Conservation (phyloP, 768 basidiomycete species). For the Rhizopogon vulgaris region DNA sequence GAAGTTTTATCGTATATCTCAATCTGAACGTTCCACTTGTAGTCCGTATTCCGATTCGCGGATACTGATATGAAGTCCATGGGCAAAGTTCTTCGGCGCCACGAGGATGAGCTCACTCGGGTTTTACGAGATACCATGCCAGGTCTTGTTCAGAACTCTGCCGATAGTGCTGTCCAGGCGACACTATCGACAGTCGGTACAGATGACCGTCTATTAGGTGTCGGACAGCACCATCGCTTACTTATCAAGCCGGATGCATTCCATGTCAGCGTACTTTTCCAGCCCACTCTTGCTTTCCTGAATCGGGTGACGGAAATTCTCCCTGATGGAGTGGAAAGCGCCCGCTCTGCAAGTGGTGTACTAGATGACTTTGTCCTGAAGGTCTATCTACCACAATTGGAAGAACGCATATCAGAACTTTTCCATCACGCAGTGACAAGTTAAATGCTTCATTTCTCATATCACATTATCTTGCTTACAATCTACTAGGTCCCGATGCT, state of each 20-base stretch:
- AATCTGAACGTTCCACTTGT: not conserved
- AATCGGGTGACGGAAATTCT: conserved; percentile 64
- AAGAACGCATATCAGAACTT: conserved; percentile 84
- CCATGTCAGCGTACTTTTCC: conserved; percentile 91
- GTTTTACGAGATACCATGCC: conserved; percentile 90
- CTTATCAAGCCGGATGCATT: conserved; percentile 90
- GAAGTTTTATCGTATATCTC: not conserved
- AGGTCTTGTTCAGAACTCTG: conserved; percentile 73
- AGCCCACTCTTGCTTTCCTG: conserved; percentile 85
- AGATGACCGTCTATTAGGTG: conserved; percentile 70
- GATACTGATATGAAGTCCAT: conserved; percentile 80
- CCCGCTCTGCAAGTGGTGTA: conserved; percentile 61
- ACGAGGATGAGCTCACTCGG: conserved; percentile 82
- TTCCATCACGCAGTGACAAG: conserved; percentile 84
- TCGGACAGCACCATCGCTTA: conserved; percentile 75
- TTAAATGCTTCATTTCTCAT: conserved; percentile 24
- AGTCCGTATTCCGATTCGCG: conserved; percentile 87
- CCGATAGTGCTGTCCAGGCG: conserved; percentile 56
- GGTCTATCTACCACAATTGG: conserved; percentile 90
- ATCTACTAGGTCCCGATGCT: conserved; percentile 64
- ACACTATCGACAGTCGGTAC: conserved; percentile 54
- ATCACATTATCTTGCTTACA: not conserved
- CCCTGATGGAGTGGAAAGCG: conserved; percentile 64
- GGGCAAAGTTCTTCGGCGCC: conserved; percentile 57
- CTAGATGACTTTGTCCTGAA: conserved; percentile 91